A percentile compares a stretch with the other conserved stretches of the same genome.
Evolutionary conservation across 2,329 filamentous ascomycete genomes (phyloP).

Genomic region (Cercospora brassicicola): DNA sequence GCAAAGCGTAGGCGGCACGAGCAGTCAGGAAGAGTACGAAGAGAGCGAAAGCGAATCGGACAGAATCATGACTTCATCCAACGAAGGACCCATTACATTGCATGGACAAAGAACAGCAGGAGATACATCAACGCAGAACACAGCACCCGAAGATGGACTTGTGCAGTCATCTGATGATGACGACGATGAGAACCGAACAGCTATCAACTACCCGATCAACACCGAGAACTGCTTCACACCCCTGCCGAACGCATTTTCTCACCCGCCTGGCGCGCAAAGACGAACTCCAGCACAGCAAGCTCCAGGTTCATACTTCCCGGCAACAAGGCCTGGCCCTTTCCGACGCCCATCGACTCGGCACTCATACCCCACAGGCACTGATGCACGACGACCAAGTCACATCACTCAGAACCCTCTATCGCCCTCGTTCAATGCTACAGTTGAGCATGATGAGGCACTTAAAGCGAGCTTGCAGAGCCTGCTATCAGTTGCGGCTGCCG

Average conservation of each 20-base stretch:
- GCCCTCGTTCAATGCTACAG: conserved; percentile 66
- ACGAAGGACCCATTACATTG: conserved; percentile 53
- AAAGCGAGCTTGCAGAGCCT: conserved; percentile 92
- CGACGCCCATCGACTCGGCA: conserved; percentile 32
- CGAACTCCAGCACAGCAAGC: conserved; percentile 53
- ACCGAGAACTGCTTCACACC: conserved; percentile 67
- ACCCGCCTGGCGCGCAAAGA: conserved; percentile 64
- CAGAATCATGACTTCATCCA: conserved; percentile 63
- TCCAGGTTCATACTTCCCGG: conserved; percentile 47
- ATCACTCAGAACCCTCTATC: conserved; percentile 68
- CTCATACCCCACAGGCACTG: conserved; percentile 38
- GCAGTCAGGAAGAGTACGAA: conserved; percentile 92
- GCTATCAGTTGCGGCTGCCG: conserved; percentile 90
- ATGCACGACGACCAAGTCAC: conserved; percentile 49
- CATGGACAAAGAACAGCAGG: conserved; percentile 31
- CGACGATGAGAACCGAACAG: conserved; percentile 78
- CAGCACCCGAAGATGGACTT: conserved; percentile 45
- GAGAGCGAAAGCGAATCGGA: conserved; percentile 92
- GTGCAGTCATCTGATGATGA: conserved; percentile 41
- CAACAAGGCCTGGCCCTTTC: conserved; percentile 36
- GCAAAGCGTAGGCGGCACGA: conserved; percentile 52
- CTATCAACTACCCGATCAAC: conserved; percentile 64
- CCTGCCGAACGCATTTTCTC: conserved; percentile 88
- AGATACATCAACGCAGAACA: conserved; percentile 24
- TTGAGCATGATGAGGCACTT: conserved; percentile 86